These are phyloP conservation scores for Tinospora cordifolia DNA, from an alignment of 164 flowering plant genomes.

Conservation along the genomic window DNA sequence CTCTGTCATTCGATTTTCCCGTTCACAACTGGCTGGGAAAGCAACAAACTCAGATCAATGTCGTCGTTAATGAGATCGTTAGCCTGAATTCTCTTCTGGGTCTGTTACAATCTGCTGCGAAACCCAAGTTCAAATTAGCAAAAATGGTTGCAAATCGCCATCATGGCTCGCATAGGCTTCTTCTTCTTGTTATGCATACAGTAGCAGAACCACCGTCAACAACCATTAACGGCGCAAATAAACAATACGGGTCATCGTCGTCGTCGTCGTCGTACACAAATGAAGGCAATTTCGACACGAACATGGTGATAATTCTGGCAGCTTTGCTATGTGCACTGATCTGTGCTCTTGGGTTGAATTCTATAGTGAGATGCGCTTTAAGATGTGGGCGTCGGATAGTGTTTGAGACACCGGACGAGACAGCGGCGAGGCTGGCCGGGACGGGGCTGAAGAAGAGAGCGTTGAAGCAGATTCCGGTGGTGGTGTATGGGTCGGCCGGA, in stretches of 20 bases:
- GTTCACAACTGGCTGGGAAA: not conserved
- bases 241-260: slow-evolving; percentile 11
- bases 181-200: slow-evolving; percentile 5
- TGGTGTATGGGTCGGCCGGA: slow-evolving; percentile 38
- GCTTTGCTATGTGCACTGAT: slow-evolving; percentile 60
- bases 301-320: slow-evolving; percentile 72
- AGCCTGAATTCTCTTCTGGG: not conserved
- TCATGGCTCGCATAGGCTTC: slow-evolving; percentile 13
- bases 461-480: slow-evolving; percentile 49
- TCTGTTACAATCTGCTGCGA: not conserved
- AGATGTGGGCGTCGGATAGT: slow-evolving; percentile 37
- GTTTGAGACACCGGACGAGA: slow-evolving; percentile 27
- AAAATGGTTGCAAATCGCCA: slow-evolving; percentile 4
- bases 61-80: not conserved
- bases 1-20: slow-evolving; percentile 4
- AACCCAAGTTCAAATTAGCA: too few species aligned
- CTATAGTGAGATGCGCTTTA: slow-evolving; percentile 49
- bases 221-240: slow-evolving; percentile 8
- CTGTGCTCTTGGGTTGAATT: slow-evolving; percentile 61
- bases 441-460: slow-evolving; percentile 53
- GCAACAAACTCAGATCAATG: not conserved
- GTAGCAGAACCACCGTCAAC: not conserved
- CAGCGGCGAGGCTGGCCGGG: slow-evolving; percentile 24
- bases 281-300: slow-evolving; percentile 55
- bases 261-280: slow-evolving; percentile 17